Percentiles rank a stretch among this genome's conserved stretches.
phyloP scores from a whole-genome alignment of 352 stramenopile species.

The Pythium brassicae region DNA sequence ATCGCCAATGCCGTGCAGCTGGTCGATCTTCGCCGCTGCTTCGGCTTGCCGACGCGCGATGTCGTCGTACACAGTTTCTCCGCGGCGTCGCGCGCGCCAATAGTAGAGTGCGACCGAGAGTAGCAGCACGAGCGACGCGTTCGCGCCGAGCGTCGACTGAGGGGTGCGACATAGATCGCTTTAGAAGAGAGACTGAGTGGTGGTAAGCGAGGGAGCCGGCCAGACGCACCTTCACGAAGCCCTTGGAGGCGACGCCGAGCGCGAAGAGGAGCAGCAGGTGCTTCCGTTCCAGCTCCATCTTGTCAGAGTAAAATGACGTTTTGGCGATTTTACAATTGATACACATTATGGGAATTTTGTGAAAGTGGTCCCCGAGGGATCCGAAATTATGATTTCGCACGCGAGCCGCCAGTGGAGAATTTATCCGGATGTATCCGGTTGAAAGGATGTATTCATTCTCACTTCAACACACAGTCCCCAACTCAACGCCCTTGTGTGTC shows the following conservation, averaged over 20 bases:
- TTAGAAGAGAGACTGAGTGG: background rate
- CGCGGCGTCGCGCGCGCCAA: slow-evolving; percentile 46
- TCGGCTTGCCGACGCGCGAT: slow-evolving; percentile 56
- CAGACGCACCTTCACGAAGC: slow-evolving; percentile 53
- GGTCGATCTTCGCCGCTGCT: slow-evolving; percentile 61
- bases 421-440: too few relatives aligned
- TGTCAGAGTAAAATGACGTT: slow-evolving; percentile 2
- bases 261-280: slow-evolving; percentile 74
- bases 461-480: too few relatives aligned
- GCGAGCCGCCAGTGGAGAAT: too few relatives aligned
- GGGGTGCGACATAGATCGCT: too few relatives aligned
- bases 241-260: slow-evolving; percentile 53
- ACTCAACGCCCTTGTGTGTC: too few relatives aligned
- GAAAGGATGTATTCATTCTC: too few relatives aligned
- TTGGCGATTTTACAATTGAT: slow-evolving; percentile 1
- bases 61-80: slow-evolving; percentile 64
- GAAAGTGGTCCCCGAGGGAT: too few relatives aligned
- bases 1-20: slow-evolving; percentile 47
- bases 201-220: too few relatives aligned
- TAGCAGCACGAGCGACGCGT: slow-evolving; percentile 60
- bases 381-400: too few relatives aligned
- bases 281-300: slow-evolving; percentile 47
- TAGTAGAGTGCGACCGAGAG: slow-evolving; percentile 64
- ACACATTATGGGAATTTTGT: too few relatives aligned
- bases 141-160: slow-evolving; percentile 56